Evolutionary conservation across 129 eudicot species (phyloP), one percentile per base, ranked within the genome.

Genomic region (Artemisia tridentata): DNA sequence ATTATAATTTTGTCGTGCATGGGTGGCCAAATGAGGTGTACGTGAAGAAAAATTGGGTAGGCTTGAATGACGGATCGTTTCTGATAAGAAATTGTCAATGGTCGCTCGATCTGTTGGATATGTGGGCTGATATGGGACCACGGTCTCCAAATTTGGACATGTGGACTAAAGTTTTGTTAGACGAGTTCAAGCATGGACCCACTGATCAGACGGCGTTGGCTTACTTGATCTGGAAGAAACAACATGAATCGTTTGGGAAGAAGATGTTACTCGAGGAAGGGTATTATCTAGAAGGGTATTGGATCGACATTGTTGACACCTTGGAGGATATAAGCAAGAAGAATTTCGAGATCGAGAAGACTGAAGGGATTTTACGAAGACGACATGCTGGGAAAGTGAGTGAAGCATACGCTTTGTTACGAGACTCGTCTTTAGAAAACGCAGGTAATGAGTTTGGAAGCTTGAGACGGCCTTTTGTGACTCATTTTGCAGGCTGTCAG

Each of bases 101-200:
- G 12, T 53, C 59, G 8, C 19, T 53, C 3, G 59, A 53, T n/a
- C 3, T 53, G 7, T 7, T 53, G 11, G 59, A n/a, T 4, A n/a
- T 8, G 21, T 53, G 59, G 59, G 59, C 23, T n/a, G 59, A 53
- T n/a, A 53, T 53, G 59, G 59, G 59, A 5, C 59, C 59, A 3
- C 21, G 11, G 3, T 53, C 59, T n/a, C 20, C 21, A 4, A 53
- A 53, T 0, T 16, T 5, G 0, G 21, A 53, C 11, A n/a, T 4
- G 3, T 53, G 59, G 59, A 9, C 6, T n/a, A 53, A 53, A n/a
- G 7, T n/a, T 6, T 53, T 53, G 3, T 53, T 0, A n/a, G 11
- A 53, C 9, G 59, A 8, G 3, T 53, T 53, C 21, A 53, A 53
- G 21, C 59, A 53, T 16, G 3, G 7, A 0, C 10, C 59, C 0